Evolutionary conservation across 1,284 basidiomycete species (phyloP).

Genomic region (Phaffia rhodozyma): DNA sequence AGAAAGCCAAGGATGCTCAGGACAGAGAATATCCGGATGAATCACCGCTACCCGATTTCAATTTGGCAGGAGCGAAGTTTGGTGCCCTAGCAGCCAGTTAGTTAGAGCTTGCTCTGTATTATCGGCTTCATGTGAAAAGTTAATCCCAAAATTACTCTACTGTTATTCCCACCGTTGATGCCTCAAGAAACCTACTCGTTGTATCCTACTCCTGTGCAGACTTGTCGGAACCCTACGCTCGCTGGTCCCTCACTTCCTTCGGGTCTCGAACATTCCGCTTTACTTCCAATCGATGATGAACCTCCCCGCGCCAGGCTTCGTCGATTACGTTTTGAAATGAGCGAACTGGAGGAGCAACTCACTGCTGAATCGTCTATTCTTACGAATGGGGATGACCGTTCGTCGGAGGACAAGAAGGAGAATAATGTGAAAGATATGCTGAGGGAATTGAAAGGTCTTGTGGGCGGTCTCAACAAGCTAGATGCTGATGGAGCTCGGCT

Average conservation of each 20-base stretch:
- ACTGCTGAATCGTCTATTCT: slow-evolving; percentile 12
- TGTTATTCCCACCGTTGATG: slow-evolving; percentile 15
- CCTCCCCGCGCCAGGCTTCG: slow-evolving; percentile 35
- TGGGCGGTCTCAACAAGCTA: background rate
- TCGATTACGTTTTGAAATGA: slow-evolving; percentile 37
- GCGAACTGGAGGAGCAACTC: slow-evolving; percentile 38
- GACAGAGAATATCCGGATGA: slow-evolving; percentile 17
- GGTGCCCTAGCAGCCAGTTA: slow-evolving; percentile 23
- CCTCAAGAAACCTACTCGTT: slow-evolving; percentile 9
- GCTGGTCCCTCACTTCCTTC: slow-evolving; percentile 9
- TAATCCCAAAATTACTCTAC: slow-evolving; percentile 9
- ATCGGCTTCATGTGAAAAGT: background rate
- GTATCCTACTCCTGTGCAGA: background rate
- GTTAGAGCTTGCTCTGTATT: slow-evolving; percentile 15
- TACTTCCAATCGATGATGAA: slow-evolving; percentile 26
- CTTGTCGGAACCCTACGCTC: background rate
- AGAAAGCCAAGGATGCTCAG: no score
- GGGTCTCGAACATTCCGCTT: slow-evolving; percentile 16
- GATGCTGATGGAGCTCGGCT: background rate
- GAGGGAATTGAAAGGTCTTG: slow-evolving; percentile 47
- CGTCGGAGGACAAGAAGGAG: slow-evolving; percentile 20
- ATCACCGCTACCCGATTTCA: slow-evolving; percentile 13
- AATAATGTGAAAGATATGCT: slow-evolving; percentile 12
- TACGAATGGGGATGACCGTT: background rate
- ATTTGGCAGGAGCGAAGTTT: slow-evolving; percentile 22